Evolutionary conservation across 106 monocot genomes (phyloP), one percentile per base, ranked within the genome.

Genomic region (Apostasia shenzhenica): DNA sequence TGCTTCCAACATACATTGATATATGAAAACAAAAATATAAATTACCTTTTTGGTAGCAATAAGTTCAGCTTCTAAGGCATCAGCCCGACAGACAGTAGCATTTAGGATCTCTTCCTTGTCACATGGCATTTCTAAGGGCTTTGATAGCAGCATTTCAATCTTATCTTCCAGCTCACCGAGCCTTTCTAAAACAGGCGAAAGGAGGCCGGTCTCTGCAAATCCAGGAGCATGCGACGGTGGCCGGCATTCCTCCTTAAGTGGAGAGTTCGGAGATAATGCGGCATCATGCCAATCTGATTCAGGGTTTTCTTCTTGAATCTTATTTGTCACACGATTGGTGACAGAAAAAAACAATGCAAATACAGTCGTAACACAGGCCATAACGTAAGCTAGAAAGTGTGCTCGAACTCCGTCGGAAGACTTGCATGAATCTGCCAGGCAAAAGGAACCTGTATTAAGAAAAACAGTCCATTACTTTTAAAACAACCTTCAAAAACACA

Each of bases 71-170:
- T 83, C 83, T 55, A 83, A 68, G 14, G 83, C 83, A 69, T 83
- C 83, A 8, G 79, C 83, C 11, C 83, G 78, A 8, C 67, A 43
- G 39, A 83, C 83, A 46, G 83, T 75, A 42, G 79, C 83, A 63
- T 79, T 72, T 54, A 83, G 83, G 56, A 83, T 56, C 63, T 83
- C 83, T 56, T 79, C 83, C 51, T 84, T 84, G 74, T 81, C 84
- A 62, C 12, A 72, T 55, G 80, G 84, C 80, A 84, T 84, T 54
- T 77, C 67, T 14, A 56, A 74, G 57, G 80, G 80, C 56, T 80
- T 84, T 48, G 72, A 69, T 57, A 80, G 77, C 64, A 84, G 84
- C 52, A 59, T 47, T 4, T 71, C 61, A 9, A 84, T 76, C 49
- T 80, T 84, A 51, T 71, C 80, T 67, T 84, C 84, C 4, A 84